Conservation (phyloP, 495 filamentous ascomycete species). For the Podospora tetraspora region DNA sequence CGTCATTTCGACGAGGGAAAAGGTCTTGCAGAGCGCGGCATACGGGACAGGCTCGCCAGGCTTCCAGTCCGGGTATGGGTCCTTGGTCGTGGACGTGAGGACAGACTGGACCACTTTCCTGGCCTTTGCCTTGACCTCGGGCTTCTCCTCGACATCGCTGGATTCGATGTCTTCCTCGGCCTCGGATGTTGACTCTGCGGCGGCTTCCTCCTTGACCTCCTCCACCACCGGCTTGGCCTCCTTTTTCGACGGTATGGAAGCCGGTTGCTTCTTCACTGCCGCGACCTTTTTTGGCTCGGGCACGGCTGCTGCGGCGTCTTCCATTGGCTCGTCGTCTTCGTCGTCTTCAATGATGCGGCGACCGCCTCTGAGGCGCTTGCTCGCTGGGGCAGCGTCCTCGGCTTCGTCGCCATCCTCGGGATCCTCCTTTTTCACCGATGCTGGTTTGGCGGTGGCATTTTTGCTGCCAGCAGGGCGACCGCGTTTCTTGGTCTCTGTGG, state of each 20-base stretch:
- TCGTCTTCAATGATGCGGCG: slow-evolving; percentile 39
- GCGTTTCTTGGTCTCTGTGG: slow-evolving; percentile 38
- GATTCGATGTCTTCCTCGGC: slow-evolving; percentile 44
- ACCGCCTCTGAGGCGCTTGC: slow-evolving; percentile 45
- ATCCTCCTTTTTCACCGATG: slow-evolving; percentile 16
- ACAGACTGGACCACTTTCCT: slow-evolving; percentile 80
- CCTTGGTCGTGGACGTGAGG: slow-evolving; percentile 56
- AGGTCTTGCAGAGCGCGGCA: slow-evolving; percentile 88
- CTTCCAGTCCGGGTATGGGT: slow-evolving; percentile 93
- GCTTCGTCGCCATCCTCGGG: slow-evolving; percentile 38
- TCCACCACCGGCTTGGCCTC: slow-evolving; percentile 20
- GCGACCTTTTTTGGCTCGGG: slow-evolving; percentile 13
- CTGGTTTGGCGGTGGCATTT: slow-evolving; percentile 3
- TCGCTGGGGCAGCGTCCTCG: slow-evolving; percentile 48
- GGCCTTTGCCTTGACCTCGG: slow-evolving; percentile 67
- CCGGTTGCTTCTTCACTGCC: slow-evolving; percentile 24
- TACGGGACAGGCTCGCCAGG: slow-evolving; percentile 85
- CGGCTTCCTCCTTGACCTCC: slow-evolving; percentile 37
- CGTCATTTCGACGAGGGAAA: slow-evolving; percentile 89
- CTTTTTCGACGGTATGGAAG: slow-evolving; percentile 16
- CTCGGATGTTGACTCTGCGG: slow-evolving; percentile 51
- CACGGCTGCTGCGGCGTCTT: slow-evolving; percentile 22
- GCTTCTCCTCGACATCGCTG: slow-evolving; percentile 68
- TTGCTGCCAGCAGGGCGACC: slow-evolving; percentile 11
- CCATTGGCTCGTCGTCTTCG: slow-evolving; percentile 41